Conservation (phyloP, 106 monocot species). For the Platanthera zijinensis region DNA sequence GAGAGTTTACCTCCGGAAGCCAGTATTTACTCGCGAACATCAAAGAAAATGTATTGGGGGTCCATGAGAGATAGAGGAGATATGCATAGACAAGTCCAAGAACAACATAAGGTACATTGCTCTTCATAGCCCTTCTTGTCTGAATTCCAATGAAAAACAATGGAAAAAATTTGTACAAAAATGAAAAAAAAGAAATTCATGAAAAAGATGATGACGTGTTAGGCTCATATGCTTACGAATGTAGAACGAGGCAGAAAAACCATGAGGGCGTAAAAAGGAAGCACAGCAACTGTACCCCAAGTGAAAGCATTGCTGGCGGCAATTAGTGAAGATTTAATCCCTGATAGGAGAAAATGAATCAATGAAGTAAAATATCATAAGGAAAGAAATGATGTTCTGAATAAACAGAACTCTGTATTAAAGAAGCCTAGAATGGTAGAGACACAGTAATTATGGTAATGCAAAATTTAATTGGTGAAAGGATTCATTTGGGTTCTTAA, state of each 20-base stretch:
- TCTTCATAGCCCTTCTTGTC: constrained; percentile 77
- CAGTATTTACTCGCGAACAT: constrained; percentile 95
- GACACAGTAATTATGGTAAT: background rate
- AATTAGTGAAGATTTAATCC: constrained; percentile 50
- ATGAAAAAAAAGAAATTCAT: background rate
- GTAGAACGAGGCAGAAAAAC: constrained; percentile 72
- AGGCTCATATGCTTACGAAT: constrained; percentile 25
- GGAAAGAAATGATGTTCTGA: no score
- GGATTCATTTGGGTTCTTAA: no score
- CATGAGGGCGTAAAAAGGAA: constrained; percentile 95
- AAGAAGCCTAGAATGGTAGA: background rate
- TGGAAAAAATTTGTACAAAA: background rate
- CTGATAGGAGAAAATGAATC: constrained; percentile 20
- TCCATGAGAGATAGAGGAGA: constrained; percentile 85
- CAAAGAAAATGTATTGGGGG: constrained; percentile 52
- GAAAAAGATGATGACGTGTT: background rate
- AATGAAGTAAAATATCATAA: background rate
- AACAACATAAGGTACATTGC: constrained; percentile 52
- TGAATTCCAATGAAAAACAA: constrained; percentile 15
- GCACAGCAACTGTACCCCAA: constrained; percentile 76
- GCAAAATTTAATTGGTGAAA: no score
- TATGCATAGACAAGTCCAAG: constrained; percentile 78
- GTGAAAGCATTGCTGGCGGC: constrained; percentile 87
- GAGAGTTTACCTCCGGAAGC: constrained; percentile 64
- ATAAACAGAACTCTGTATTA: no score